Evolutionary conservation across 2,329 filamentous ascomycete genomes (phyloP).

Genomic region (Neonectria faginata): DNA sequence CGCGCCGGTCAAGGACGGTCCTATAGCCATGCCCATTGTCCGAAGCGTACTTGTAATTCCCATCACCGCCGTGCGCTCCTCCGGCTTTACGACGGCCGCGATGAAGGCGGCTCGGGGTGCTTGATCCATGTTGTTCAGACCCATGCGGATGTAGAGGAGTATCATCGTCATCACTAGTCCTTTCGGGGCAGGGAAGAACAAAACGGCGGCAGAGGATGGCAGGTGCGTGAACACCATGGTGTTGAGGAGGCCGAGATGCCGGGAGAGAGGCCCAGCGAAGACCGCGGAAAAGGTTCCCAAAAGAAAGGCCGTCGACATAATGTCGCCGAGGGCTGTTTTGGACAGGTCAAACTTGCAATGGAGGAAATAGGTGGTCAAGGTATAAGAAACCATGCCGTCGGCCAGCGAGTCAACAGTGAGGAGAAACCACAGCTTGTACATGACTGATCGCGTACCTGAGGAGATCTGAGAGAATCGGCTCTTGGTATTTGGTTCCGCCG

Average conservation of each 20-base stretch:
- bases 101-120: constrained; percentile 75
- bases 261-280: constrained; percentile 68
- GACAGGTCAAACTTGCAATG: constrained; percentile 65
- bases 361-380: constrained; percentile 69
- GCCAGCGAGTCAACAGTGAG: constrained; percentile 73
- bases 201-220: constrained; percentile 70
- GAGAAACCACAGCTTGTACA: constrained; percentile 74
- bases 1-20: constrained; percentile 67
- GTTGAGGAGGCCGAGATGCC: constrained; percentile 70
- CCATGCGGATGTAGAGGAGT: constrained; percentile 69
- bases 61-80: constrained; percentile 77
- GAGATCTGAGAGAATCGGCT: constrained; percentile 67
- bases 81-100: constrained; percentile 72
- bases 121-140: constrained; percentile 77
- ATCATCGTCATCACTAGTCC: constrained; percentile 63
- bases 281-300: constrained; percentile 65
- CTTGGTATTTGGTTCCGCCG: constrained; percentile 41
- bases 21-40: constrained; percentile 67
- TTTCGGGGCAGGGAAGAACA: constrained; percentile 68
- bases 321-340: constrained; percentile 70
- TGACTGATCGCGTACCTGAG: constrained; percentile 64
- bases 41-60: constrained; percentile 72
- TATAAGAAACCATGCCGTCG: constrained; percentile 72
- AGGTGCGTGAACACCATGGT: constrained; percentile 74
- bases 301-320: constrained; percentile 66